These are phyloP conservation scores for Adansonia gregorii DNA, from an alignment of 441 rosid species.

Conservation along the genomic window DNA sequence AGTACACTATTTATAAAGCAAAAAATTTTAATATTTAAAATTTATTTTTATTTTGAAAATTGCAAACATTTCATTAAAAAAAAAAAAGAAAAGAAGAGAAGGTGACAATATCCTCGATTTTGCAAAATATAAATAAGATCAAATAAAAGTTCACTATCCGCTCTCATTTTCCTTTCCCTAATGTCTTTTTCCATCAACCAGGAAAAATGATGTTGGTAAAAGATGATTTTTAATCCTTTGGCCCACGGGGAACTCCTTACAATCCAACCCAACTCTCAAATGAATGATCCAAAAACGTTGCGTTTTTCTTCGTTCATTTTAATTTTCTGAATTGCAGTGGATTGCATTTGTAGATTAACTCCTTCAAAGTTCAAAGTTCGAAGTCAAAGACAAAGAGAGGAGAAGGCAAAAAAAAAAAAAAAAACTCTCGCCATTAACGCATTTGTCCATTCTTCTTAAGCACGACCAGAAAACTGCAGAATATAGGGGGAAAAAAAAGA, in stretches of 20 bases:
- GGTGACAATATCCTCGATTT: neutral
- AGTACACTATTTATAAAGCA: no score
- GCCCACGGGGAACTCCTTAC: neutral
- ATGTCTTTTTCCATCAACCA: neutral
- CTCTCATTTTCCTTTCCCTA: neutral
- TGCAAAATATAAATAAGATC: neutral
- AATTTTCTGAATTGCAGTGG: neutral
- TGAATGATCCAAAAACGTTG: neutral
- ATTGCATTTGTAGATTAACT: neutral
- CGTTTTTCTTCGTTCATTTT: neutral
- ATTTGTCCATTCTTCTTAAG: neutral
- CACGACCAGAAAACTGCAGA: neutral
- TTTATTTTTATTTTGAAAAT: no score
- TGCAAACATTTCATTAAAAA: no score
- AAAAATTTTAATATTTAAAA: no score
- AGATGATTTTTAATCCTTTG: neutral
- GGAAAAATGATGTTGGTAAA: neutral
- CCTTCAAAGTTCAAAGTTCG: neutral
- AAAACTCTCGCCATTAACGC: slow-evolving; percentile 29
- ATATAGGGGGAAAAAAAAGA: neutral
- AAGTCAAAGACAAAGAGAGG: neutral
- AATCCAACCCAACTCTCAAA: neutral
- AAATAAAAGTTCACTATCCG: no score
- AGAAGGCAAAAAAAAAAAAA: neutral
- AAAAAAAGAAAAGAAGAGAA: no score